Evolutionary conservation across 331 rosid species (phyloP), one percentile per base, ranked within the genome.

Genomic region (Quercus tomentella): DNA sequence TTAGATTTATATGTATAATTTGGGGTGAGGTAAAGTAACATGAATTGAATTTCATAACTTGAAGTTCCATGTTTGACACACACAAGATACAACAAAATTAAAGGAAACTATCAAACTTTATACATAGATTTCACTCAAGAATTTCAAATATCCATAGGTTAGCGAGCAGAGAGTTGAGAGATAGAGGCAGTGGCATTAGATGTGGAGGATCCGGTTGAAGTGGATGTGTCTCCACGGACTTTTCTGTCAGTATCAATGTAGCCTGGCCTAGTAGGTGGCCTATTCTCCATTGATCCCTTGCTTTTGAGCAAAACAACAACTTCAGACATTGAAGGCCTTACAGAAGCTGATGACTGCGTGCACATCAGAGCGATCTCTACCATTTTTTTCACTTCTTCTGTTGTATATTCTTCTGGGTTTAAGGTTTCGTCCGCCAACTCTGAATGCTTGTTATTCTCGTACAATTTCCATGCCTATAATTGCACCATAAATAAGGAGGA

Each of bases 291-390:
- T 23, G 84, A 65, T 22, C 77, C 61, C 74, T 76, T 89, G 72
- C 83, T 74, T 89, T 83, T 88, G 1, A 91, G 91, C 26, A 88
- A 65, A 21, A 83, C 82, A 5, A 82, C 88, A 0, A 85, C 75
- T 86, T 91, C 89, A 76, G 92, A 88, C 97, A 91, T 91, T 35
- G 89, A 73, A 74, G 97, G 97, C 79, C 97, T 88, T 26, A 62
- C 12, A 22, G 84, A 70, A n/a, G 92, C 72, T 5, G 93, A 81
- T 51, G 97, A 73, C 61, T 91, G 97, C 60, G 88, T 85, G 82
- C 97, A 91, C 72, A 85, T 23, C 20, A 89, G 63, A 56, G 88
- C 97, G 37, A 91, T 86, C 79, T 88, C 91, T 61, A 88, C 25
- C 28, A 80, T 37, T 45, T 76, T 91, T 81, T 86, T 86, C 82